Evolutionary conservation across 1,284 basidiomycete species (phyloP).

Genomic region (Moesziomyces sp.): DNA sequence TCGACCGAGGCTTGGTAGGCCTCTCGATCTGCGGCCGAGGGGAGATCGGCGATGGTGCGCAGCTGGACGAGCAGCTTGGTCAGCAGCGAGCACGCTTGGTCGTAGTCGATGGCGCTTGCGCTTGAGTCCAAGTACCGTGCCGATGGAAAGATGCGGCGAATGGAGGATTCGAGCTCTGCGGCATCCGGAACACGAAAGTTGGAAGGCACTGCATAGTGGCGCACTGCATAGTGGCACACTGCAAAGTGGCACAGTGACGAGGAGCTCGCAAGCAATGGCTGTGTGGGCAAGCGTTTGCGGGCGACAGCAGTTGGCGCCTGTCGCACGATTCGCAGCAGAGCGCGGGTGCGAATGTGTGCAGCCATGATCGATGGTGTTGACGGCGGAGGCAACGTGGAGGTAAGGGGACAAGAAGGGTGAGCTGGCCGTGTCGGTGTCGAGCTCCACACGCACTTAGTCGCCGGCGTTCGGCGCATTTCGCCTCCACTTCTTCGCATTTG

Average conservation of each 20-base stretch:
- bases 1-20: conserved; percentile 31
- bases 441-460: too few species aligned
- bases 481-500: too few species aligned
- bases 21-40: conserved; percentile 16
- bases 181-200: conserved; percentile 17
- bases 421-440: too few species aligned
- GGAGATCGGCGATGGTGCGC: conserved; percentile 27
- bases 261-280: too few species aligned
- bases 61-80: conserved; percentile 44
- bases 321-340: too few species aligned
- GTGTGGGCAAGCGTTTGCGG: too few species aligned
- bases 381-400: too few species aligned
- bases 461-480: too few species aligned
- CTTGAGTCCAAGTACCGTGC: conserved; percentile 16
- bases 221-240: background rate
- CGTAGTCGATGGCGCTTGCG: conserved; percentile 12
- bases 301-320: too few species aligned
- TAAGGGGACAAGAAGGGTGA: too few species aligned
- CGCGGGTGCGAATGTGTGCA: too few species aligned
- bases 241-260: background rate
- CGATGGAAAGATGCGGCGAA: conserved; percentile 26
- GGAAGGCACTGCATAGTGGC: conserved; percentile 21
- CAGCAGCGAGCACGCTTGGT: conserved; percentile 22
- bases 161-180: conserved; percentile 22
- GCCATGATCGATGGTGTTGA: too few species aligned